phyloP scores from a whole-genome alignment of 345 rosid genomes.

The Anastatica hierochuntica region DNA sequence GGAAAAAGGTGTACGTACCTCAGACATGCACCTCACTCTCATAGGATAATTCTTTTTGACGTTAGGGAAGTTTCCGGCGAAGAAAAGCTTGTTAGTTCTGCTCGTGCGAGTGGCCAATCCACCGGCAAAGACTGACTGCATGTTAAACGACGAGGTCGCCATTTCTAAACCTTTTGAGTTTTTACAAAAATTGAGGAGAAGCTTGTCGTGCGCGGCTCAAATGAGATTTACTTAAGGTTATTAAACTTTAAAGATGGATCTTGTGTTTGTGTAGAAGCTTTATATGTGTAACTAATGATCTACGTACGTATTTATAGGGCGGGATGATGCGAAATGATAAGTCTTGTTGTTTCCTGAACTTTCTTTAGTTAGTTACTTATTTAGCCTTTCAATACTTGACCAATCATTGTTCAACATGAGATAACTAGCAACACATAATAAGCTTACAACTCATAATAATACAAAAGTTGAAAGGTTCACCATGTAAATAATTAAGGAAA shows the following conservation, averaged over 20 bases:
- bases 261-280: slow-evolving; percentile 6
- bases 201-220: too few relatives aligned
- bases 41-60: slow-evolving; percentile 17
- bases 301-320: slow-evolving; percentile 18
- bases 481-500: too few relatives aligned
- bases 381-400: slow-evolving; percentile 10
- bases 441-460: too few relatives aligned
- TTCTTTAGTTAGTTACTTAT: too few relatives aligned
- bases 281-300: not conserved
- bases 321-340: slow-evolving; percentile 5
- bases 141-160: slow-evolving; percentile 28
- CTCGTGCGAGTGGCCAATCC: slow-evolving; percentile 15
- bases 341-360: slow-evolving; percentile 12
- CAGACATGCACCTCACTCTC: slow-evolving; percentile 36
- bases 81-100: slow-evolving; percentile 13
- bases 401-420: too few relatives aligned
- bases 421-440: too few relatives aligned
- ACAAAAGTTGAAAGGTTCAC: too few relatives aligned
- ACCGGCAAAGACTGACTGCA: slow-evolving; percentile 38
- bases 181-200: not conserved
- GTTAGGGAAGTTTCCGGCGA: slow-evolving; percentile 12
- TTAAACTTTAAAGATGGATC: not conserved
- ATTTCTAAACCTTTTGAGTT: slow-evolving; percentile 18
- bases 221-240: not conserved
- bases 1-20: slow-evolving; percentile 20